Evolutionary conservation across 2,329 filamentous ascomycete species (phyloP).

Genomic region (Monilinia vaccinii-corymbosi): DNA sequence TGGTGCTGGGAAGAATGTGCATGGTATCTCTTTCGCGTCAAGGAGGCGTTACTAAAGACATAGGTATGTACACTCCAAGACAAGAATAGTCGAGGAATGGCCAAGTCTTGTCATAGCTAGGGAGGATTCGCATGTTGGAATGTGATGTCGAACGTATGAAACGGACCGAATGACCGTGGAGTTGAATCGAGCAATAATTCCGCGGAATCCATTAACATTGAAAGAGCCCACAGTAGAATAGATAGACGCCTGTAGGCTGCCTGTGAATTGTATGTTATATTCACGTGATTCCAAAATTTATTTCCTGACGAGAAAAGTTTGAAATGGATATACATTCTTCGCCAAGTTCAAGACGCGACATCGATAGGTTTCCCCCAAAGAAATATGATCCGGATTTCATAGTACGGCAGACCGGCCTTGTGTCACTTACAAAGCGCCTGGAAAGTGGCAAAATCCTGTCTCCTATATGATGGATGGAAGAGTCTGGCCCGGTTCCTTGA

Average conservation of each 20-base stretch:
- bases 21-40: background rate
- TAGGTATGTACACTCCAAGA: background rate
- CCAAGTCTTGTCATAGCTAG: background rate
- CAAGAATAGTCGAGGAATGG: conserved; percentile 4
- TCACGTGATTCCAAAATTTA: background rate
- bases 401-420: background rate
- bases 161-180: background rate
- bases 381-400: background rate
- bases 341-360: background rate
- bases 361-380: background rate
- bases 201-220: background rate
- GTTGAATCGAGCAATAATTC: background rate
- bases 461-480: background rate
- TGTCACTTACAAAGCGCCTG: background rate
- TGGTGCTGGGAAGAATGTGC: conserved; percentile 5
- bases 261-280: no score
- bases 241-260: background rate
- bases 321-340: conserved; percentile 6
- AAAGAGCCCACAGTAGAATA: background rate
- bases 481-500: background rate
- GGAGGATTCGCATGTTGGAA: conserved; percentile 2
- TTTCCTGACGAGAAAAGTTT: background rate
- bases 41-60: background rate
- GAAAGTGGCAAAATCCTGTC: background rate
- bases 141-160: background rate